A percentile compares a stretch with the other conserved stretches of the same genome.
These are phyloP conservation scores for Solanum chmielewskii DNA, from an alignment of 257 asterid genomes.

Conservation along the genomic window DNA sequence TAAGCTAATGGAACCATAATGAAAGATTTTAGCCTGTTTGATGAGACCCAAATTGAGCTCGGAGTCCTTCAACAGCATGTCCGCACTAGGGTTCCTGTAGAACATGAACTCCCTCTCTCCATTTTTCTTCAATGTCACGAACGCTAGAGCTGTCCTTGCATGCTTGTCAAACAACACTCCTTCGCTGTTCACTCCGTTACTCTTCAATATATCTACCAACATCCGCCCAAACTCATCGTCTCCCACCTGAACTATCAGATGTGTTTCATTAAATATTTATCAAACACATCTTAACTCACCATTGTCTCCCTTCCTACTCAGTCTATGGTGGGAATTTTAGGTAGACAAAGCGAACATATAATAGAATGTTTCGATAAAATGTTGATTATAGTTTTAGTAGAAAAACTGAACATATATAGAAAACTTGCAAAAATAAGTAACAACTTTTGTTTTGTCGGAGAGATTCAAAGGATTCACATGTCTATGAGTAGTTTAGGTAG, in stretches of 20 bases:
- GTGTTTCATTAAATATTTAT: too few species aligned
- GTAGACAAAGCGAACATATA: background rate
- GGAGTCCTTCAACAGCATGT: conserved; percentile 27
- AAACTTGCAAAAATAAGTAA: background rate
- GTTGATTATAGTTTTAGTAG: background rate
- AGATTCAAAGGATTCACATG: background rate
- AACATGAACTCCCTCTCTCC: conserved; percentile 42
- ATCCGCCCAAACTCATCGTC: conserved; percentile 32
- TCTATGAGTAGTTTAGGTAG: background rate
- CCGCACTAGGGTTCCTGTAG: conserved; percentile 35
- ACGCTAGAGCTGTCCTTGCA: conserved; percentile 28
- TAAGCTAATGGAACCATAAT: conserved; percentile 41
- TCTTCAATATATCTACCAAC: conserved; percentile 23
- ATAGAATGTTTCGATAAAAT: too few species aligned
- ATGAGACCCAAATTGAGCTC: conserved; percentile 19
- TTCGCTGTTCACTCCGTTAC: conserved; percentile 15
- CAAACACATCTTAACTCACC: background rate
- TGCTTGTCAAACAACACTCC: conserved; percentile 28
- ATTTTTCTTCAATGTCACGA: conserved; percentile 19
- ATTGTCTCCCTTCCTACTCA: background rate
- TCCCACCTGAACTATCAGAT: conserved; percentile 8
- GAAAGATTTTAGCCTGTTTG: conserved; percentile 23
- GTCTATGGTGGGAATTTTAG: background rate
- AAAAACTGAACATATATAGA: background rate
- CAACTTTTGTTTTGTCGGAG: background rate